Conservation (phyloP, 2,329 filamentous ascomycete species). For the Stachybotrys elegans region DNA sequence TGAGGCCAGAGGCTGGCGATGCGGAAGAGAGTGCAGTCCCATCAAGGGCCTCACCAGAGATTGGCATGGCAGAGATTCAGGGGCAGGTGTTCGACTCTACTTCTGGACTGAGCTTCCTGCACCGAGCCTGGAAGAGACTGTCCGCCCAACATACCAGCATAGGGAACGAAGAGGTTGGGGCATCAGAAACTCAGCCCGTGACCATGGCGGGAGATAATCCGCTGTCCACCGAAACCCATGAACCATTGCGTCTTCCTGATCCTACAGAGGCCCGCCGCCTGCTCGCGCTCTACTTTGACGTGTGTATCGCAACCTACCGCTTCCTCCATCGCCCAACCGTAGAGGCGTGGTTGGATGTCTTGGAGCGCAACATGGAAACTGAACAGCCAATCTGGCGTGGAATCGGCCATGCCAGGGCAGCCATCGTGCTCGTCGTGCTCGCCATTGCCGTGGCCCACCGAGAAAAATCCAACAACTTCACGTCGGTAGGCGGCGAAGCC, state of each 20-base stretch:
- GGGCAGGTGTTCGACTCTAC: slow-evolving; percentile 49
- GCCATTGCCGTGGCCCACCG: slow-evolving; percentile 41
- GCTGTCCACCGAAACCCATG: slow-evolving; percentile 25
- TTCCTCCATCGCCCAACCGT: slow-evolving; percentile 51
- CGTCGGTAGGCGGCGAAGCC: slow-evolving; percentile 18
- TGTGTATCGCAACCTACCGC: slow-evolving; percentile 54
- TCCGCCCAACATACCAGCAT: slow-evolving; percentile 31
- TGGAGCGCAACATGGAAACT: slow-evolving; percentile 31
- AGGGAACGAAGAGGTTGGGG: slow-evolving; percentile 13
- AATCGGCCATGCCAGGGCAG: slow-evolving; percentile 37
- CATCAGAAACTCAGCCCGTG: slow-evolving; percentile 34
- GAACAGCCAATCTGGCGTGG: slow-evolving; percentile 30
- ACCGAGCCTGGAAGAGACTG: slow-evolving; percentile 45
- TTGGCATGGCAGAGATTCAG: slow-evolving; percentile 42
- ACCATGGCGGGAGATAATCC: slow-evolving; percentile 47
- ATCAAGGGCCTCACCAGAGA: slow-evolving; percentile 34
- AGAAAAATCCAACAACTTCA: slow-evolving; percentile 28
- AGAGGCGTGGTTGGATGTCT: slow-evolving; percentile 38
- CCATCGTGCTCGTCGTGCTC: slow-evolving; percentile 42
- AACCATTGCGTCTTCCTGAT: slow-evolving; percentile 31
- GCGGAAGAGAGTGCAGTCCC: not conserved
- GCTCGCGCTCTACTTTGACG: slow-evolving; percentile 53
- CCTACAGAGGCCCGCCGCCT: slow-evolving; percentile 25
- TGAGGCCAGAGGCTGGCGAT: slow-evolving; percentile 1
- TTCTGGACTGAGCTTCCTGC: slow-evolving; percentile 47